Conservation (phyloP, 2,329 filamentous ascomycete species). For the Pleurostoma richardsiae region DNA sequence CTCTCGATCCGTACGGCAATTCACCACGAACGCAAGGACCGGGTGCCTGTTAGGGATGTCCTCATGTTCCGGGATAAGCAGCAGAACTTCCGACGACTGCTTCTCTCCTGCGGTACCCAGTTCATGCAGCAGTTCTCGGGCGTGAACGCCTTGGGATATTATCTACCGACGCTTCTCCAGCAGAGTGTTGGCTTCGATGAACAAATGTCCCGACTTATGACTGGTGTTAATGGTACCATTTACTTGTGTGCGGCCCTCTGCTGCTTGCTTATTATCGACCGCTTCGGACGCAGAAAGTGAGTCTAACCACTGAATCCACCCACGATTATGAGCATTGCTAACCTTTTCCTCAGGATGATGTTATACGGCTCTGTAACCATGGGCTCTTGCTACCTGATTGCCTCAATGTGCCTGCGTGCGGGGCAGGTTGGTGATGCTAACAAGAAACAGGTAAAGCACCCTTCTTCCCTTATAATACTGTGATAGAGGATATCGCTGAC, state of each 20-base stretch:
- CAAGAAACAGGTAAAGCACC: conserved; percentile 16
- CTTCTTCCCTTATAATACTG: no score
- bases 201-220: conserved; percentile 43
- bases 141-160: conserved; percentile 37
- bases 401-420: conserved; percentile 17
- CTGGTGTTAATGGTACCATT: conserved; percentile 42
- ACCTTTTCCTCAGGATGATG: conserved; percentile 23
- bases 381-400: conserved; percentile 29
- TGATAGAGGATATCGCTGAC: no score
- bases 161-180: conserved; percentile 50
- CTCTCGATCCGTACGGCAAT: conserved; percentile 29
- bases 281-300: conserved; percentile 31
- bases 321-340: no score
- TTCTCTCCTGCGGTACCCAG: conserved; percentile 36
- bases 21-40: conserved; percentile 25
- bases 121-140: conserved; percentile 40
- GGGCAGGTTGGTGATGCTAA: conserved; percentile 12
- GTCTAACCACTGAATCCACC: conserved; percentile 1
- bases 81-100: conserved; percentile 27
- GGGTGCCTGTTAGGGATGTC: conserved; percentile 24
- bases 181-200: conserved; percentile 44
- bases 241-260: conserved; percentile 29
- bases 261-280: conserved; percentile 32
- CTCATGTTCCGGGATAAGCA: conserved; percentile 29
- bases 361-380: conserved; percentile 28